Evolutionary conservation across 2,329 filamentous ascomycete genomes (phyloP), one percentile per base, ranked within the genome.

Genomic region (Colletotrichum chlorophyti): DNA sequence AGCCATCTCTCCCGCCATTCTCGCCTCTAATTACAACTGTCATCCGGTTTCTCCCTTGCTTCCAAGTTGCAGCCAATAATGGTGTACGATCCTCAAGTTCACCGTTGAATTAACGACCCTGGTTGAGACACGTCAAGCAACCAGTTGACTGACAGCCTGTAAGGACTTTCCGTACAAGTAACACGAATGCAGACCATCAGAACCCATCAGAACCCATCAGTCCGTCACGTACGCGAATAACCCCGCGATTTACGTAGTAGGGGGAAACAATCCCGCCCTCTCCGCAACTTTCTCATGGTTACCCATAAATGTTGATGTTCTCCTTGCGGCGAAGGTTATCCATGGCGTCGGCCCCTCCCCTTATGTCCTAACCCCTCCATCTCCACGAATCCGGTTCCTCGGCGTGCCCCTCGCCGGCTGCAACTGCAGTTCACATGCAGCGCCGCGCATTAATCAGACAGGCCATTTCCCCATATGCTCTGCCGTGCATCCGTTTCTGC

Each of bases 401-500:
- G 50, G 50, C 49, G 49, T 34, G 41, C 55, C 55, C 49, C 49
- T 43, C 55, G 55, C 48, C 42, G 55, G 38, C 21, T 55, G 55
- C 51, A 59, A 59, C 37, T 40, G 37, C 51, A n/a, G n/a, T n/a
- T n/a, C n/a, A 55, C 43, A 35, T 48, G 51, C 55, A 59, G 50
- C 55, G 31, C 37, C 51, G 55, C 45, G 55, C 51, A 49, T 26
- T 34, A 15, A 32, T 54, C 50, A 50, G 31, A 43, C 55, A 43
- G 29, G 21, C 42, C 50, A 31, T 42, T 55, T 45, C 43, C 37
- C 55, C 43, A 31, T 49, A 15, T 19, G 45, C 11, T 37, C 38
- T 59, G 51, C 55, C 55, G 55, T 41, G 51, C 43, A 55, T 59
- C 55, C 38, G 55, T 19, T 26, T 57, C 53, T 46, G 47, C 55